phyloP scores from a whole-genome alignment of 139 green algal genomes.

The Picochlorum sp. region DNA sequence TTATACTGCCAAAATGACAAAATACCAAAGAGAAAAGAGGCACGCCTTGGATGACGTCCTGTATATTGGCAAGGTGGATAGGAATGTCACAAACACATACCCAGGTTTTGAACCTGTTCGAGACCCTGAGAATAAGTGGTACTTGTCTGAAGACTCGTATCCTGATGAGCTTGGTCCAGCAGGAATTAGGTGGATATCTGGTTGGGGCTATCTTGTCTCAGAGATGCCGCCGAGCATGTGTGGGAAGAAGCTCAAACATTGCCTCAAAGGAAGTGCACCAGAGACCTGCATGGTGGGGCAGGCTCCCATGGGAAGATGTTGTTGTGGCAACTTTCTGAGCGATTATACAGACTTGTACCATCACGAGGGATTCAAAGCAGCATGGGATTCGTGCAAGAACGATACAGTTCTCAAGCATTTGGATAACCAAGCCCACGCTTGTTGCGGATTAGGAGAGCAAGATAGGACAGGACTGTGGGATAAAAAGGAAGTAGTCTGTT shows the following conservation, averaged over 20 bases:
- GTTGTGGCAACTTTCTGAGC: slow-evolving; percentile 27
- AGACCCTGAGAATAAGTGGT: slow-evolving; percentile 19
- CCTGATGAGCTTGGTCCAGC: slow-evolving; percentile 5
- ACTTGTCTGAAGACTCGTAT: slow-evolving; percentile 13
- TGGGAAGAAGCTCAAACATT: slow-evolving; percentile 9
- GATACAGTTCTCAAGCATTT: slow-evolving; percentile 30
- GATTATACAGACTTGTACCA: slow-evolving; percentile 7
- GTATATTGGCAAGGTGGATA: slow-evolving; percentile 25
- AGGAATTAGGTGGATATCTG: slow-evolving; percentile 22
- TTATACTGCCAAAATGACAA: neutral
- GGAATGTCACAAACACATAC: slow-evolving; percentile 7
- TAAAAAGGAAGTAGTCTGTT: slow-evolving; percentile 17
- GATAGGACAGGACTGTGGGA: slow-evolving; percentile 23
- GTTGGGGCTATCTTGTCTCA: slow-evolving; percentile 57
- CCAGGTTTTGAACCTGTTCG: slow-evolving; percentile 20
- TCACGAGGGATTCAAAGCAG: slow-evolving; percentile 28
- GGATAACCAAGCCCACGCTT: slow-evolving; percentile 28
- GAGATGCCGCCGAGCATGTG: slow-evolving; percentile 31
- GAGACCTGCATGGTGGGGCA: slow-evolving; percentile 29
- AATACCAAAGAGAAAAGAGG: neutral
- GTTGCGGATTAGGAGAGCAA: slow-evolving; percentile 21
- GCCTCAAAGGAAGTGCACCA: neutral
- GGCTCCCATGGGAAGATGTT: slow-evolving; percentile 58
- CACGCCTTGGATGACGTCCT: slow-evolving; percentile 6
- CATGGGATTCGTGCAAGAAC: slow-evolving; percentile 23